These are phyloP conservation scores for Neurospora terricola DNA, from an alignment of 495 filamentous ascomycete species.

Conservation along the genomic window DNA sequence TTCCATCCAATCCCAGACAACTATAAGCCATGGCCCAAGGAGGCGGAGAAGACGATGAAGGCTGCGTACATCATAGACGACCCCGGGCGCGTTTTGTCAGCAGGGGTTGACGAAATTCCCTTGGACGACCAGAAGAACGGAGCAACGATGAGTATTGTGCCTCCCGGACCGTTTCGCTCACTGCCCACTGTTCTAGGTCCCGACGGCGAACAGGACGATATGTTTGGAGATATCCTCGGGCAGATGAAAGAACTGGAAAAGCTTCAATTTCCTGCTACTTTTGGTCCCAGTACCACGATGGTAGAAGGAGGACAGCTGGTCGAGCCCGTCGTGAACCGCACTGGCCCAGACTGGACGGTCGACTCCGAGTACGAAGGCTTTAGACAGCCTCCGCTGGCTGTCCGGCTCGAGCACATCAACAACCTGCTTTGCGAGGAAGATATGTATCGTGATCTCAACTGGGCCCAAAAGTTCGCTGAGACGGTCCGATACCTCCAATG, in stretches of 20 bases:
- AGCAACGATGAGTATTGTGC: background rate
- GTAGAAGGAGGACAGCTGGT: background rate
- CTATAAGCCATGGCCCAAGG: background rate
- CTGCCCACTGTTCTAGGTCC: background rate
- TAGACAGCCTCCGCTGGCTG: slow-evolving; percentile 14
- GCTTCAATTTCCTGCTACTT: background rate
- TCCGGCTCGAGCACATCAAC: slow-evolving; percentile 13
- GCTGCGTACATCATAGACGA: background rate
- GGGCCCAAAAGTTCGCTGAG: slow-evolving; percentile 12
- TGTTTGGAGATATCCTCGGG: background rate
- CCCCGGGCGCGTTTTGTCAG: background rate
- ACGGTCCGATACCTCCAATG: slow-evolving; percentile 18
- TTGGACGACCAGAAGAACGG: background rate
- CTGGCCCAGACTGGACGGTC: slow-evolving; percentile 11
- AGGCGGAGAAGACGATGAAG: background rate
- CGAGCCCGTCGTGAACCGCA: background rate
- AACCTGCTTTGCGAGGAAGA: slow-evolving; percentile 26
- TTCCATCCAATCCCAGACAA: background rate
- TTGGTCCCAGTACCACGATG: background rate
- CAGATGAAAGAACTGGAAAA: background rate
- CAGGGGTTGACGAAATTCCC: background rate
- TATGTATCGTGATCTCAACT: slow-evolving; percentile 18
- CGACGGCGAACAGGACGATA: background rate
- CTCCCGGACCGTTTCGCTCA: background rate
- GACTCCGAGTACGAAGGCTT: slow-evolving; percentile 13